Percentiles rank a stretch among this genome's conserved stretches.
Evolutionary conservation across 163 green algal species (phyloP).

Genomic region (Volvox carteri): DNA sequence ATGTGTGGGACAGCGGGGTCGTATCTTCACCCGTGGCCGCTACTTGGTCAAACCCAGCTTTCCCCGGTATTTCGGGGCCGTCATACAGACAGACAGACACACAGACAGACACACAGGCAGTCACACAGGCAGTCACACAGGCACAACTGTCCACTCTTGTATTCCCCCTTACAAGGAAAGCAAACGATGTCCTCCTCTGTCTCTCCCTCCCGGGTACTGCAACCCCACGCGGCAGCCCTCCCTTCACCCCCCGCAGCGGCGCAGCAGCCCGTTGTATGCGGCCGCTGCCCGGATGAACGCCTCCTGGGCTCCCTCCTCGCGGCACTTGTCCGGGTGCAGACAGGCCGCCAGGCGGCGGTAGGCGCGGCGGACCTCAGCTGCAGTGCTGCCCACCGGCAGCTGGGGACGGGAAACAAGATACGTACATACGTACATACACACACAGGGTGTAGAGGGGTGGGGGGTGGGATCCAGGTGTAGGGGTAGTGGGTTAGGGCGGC

Average conservation of each 20-base stretch:
- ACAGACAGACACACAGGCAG: too few species aligned
- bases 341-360: conserved; percentile 39
- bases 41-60: too few species aligned
- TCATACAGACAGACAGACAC: too few species aligned
- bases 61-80: too few species aligned
- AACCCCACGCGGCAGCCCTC: too few species aligned
- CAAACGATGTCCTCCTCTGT: too few species aligned
- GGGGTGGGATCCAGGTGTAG: neutral
- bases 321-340: conserved; percentile 54
- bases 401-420: conserved; percentile 10
- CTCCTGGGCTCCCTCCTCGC: conserved; percentile 17
- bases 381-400: conserved; percentile 36
- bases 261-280: conserved; percentile 36
- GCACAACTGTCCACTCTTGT: too few species aligned
- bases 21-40: too few species aligned
- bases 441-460: neutral
- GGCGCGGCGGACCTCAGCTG: conserved; percentile 31
- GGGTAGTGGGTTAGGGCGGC: neutral
- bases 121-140: too few species aligned
- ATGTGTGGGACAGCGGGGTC: too few species aligned
- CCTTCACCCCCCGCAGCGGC: conserved; percentile 13
- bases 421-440: neutral
- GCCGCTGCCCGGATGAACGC: conserved; percentile 26
- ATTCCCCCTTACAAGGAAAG: too few species aligned
- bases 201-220: too few species aligned